These are phyloP conservation scores for Tilletia indica DNA, from an alignment of 1,284 basidiomycete genomes.

Conservation along the genomic window DNA sequence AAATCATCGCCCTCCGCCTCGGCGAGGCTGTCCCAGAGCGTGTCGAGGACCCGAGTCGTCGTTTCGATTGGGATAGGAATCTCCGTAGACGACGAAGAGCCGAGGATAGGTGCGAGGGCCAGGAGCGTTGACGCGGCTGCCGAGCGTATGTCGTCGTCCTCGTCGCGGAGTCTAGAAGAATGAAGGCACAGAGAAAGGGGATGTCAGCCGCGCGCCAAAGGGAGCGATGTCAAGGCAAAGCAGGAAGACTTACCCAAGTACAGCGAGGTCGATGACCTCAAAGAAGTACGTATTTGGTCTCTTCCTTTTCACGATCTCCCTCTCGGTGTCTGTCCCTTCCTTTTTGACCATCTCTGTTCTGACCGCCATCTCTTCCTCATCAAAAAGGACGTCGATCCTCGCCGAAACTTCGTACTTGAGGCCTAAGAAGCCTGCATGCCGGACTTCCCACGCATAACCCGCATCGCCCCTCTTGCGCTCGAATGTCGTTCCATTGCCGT, in stretches of 20 bases:
- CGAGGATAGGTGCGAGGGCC: conserved; percentile 78
- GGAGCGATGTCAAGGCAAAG: conserved; percentile 11
- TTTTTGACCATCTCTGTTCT: conserved; percentile 46
- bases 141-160: conserved; percentile 93
- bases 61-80: conserved; percentile 62
- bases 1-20: conserved; percentile 90
- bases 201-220: background rate
- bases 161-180: conserved; percentile 69
- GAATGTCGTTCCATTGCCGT: conserved; percentile 29
- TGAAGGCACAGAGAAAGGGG: background rate
- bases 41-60: conserved; percentile 67
- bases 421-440: conserved; percentile 92
- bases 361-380: conserved; percentile 36
- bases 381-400: conserved; percentile 71
- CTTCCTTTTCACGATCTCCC: background rate
- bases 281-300: conserved; percentile 3
- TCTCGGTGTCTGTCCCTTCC: conserved; percentile 59
- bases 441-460: conserved; percentile 88
- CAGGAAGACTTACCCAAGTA: conserved; percentile 68
- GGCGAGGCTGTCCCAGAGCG: conserved; percentile 85
- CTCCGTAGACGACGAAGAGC: conserved; percentile 51
- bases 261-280: conserved; percentile 71
- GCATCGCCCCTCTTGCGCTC: conserved; percentile 58
- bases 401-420: conserved; percentile 98
- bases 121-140: conserved; percentile 89